Evolutionary conservation across 257 asterid genomes (phyloP).

Genomic region (Ilex aquifolium): DNA sequence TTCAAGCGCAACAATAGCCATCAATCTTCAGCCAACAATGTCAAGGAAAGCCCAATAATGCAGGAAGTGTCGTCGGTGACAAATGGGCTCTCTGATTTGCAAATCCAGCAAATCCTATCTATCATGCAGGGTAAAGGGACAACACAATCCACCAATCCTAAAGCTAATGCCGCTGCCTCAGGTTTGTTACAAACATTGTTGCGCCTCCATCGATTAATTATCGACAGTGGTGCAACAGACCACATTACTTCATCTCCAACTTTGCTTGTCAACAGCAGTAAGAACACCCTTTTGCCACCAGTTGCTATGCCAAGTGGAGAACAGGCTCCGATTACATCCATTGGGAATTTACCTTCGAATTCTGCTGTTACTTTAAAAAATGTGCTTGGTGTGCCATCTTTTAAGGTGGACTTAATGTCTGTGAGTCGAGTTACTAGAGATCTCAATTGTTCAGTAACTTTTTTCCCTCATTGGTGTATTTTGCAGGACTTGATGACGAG

Average conservation of each 20-base stretch:
- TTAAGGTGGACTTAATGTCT: neutral
- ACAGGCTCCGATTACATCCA: neutral
- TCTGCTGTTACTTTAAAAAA: neutral
- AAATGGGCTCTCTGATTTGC: constrained; percentile 4
- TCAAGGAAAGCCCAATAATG: neutral
- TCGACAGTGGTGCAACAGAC: neutral
- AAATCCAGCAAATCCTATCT: constrained; percentile 3
- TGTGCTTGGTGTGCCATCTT: constrained; percentile 1
- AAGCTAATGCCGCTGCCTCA: neutral
- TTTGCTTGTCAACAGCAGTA: neutral
- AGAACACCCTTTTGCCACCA: neutral
- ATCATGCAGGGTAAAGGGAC: constrained; percentile 4
- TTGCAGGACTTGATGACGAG: neutral
- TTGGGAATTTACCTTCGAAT: neutral
- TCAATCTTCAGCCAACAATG: constrained; percentile 1
- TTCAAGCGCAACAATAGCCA: neutral
- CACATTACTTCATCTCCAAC: neutral
- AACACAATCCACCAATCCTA: neutral
- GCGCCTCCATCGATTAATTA: neutral
- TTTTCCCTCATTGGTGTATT: neutral
- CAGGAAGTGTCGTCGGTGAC: constrained; percentile 2
- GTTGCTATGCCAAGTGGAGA: neutral
- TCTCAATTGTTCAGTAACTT: neutral
- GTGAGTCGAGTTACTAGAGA: neutral
- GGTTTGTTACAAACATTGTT: neutral